A percentile compares a stretch with the other conserved stretches of the same genome.
phyloP scores from a whole-genome alignment of 1,284 basidiomycete genomes.

The Pterula multifida region DNA sequence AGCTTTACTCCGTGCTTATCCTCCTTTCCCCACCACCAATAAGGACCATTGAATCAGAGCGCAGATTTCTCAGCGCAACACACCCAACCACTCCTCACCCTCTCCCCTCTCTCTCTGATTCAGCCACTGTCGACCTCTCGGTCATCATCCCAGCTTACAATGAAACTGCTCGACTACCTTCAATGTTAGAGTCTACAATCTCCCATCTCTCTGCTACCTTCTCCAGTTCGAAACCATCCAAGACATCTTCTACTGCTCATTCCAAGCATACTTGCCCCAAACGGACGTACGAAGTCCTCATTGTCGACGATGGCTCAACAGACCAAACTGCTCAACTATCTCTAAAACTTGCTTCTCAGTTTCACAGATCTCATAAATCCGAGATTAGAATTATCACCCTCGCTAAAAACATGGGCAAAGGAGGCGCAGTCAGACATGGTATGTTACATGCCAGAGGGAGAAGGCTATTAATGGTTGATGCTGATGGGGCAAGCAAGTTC shows the following conservation, averaged over 20 bases:
- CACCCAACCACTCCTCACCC: slow-evolving; percentile 36
- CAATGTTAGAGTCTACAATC: slow-evolving; percentile 71
- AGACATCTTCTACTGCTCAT: slow-evolving; percentile 6
- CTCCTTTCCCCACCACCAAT: slow-evolving; percentile 59
- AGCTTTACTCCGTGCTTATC: slow-evolving; percentile 55
- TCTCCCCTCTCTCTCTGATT: slow-evolving; percentile 41
- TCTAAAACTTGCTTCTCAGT: slow-evolving; percentile 47
- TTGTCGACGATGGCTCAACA: slow-evolving; percentile 83
- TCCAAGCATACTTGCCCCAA: slow-evolving; percentile 14
- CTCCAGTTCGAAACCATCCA: not conserved
- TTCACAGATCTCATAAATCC: slow-evolving; percentile 22
- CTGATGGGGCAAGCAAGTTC: slow-evolving; percentile 86
- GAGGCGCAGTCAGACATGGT: slow-evolving; percentile 85
- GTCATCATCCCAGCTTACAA: slow-evolving; percentile 89
- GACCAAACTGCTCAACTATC: slow-evolving; percentile 66
- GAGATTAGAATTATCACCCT: slow-evolving; percentile 73
- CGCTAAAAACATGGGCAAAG: slow-evolving; percentile 79
- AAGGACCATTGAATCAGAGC: slow-evolving; percentile 52
- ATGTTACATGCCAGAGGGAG: slow-evolving; percentile 72
- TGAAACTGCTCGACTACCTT: slow-evolving; percentile 67
- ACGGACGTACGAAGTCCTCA: slow-evolving; percentile 65
- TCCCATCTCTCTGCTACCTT: slow-evolving; percentile 33
- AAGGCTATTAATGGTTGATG: slow-evolving; percentile 85
- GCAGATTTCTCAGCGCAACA: slow-evolving; percentile 41
- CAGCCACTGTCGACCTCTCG: slow-evolving; percentile 52